Evolutionary conservation across 23 red algal species (phyloP).

Genomic region (Gracilariopsis chorda): DNA sequence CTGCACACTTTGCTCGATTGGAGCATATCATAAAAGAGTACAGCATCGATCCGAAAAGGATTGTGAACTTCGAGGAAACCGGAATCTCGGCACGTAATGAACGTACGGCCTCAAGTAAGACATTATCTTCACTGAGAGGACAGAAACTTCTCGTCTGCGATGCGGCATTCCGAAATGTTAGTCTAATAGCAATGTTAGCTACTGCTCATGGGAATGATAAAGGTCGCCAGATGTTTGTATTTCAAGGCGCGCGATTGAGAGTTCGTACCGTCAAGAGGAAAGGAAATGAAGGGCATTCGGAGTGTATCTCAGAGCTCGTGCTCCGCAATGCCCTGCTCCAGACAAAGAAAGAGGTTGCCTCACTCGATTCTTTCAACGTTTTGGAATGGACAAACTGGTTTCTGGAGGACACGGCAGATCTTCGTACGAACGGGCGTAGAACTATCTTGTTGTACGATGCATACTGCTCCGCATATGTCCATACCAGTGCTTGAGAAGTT

Average conservation of each 20-base stretch:
- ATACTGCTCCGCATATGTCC: neutral
- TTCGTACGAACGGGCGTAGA: neutral
- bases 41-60: neutral
- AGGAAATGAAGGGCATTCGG: neutral
- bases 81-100: neutral
- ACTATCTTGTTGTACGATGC: neutral
- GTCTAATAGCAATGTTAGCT: neutral
- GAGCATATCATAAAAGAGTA: neutral
- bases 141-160: neutral
- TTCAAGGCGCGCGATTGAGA: neutral
- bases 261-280: neutral
- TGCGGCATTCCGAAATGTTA: neutral
- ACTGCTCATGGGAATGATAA: neutral
- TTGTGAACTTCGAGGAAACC: neutral
- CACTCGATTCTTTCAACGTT: neutral
- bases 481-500: neutral
- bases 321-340: neutral
- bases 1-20: neutral
- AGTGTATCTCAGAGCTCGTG: neutral
- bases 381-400: neutral
- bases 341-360: neutral
- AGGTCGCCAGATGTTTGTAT: neutral
- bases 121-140: neutral
- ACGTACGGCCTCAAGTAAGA: neutral
- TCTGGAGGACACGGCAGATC: neutral